Base-by-base conservation (phyloP, 2,329 filamentous ascomycete genomes). In the Reticulascus tulasneorum region DNA sequence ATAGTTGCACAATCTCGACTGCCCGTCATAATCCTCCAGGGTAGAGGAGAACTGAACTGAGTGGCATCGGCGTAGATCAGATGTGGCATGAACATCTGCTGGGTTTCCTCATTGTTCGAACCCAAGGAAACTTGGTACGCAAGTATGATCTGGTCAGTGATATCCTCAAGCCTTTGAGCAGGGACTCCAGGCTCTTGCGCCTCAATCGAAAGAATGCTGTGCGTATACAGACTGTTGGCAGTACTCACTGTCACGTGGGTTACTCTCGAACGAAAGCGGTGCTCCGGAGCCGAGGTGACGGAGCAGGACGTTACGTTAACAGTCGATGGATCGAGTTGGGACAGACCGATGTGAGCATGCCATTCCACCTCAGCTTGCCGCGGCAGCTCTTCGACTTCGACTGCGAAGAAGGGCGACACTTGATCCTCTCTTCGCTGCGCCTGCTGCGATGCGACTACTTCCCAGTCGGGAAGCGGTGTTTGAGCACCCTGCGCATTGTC, bases 291-390 rank as follows among this genome's bases (percentile, higher is more conserved):
- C 6, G 25, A 27, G 13, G 13, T 29, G 33, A 9, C 16, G 17
- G n/a, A 18, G 37, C 17, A 33, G 33, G 23, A 34, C 37, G 17
- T n/a, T n/a, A n/a, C n/a, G n/a, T n/a, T n/a, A n/a, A 31, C 43
- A 6, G 40, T 38, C 13, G 41, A 38, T 6, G 37, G 27, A 5
- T 47, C 41, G 5, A 66, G 42, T 17, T 46, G 38, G 9, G 58
- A 56, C 7, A 84, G 58, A 0, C 86, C 85, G 4, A 77, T 54
- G 38, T 83, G 75, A 2, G 73, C 82, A 48, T 86, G 83, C 90
- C 91, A 98, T 64, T 98, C 93, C 9, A 96, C 77, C 23, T 71
- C 70, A 19, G 84, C 83, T 12, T 66, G 69, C 15, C 86, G 76
- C 2, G 93, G 93, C 10, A 98, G 69, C 46, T 81, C 76, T 27